Evolutionary conservation across 345 rosid species (phyloP).

Genomic region (Rhodamnia rubescens): DNA sequence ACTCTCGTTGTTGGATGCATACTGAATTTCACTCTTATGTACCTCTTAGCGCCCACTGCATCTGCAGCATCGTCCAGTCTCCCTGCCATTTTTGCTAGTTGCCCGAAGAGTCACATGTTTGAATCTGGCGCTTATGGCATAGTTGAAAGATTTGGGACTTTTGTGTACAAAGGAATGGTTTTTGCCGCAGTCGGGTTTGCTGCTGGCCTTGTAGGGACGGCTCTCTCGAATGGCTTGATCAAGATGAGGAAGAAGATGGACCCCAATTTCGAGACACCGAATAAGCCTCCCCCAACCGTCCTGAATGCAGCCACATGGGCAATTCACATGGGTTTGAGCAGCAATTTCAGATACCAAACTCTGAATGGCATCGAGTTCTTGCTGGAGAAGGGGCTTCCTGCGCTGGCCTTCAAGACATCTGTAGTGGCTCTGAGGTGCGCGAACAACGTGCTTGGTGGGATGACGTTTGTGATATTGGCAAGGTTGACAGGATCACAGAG

Average conservation of each 20-base stretch:
- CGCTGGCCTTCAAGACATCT: constrained; percentile 61
- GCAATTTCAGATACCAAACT: constrained; percentile 87
- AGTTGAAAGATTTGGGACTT: constrained; percentile 56
- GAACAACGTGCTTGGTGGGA: constrained; percentile 83
- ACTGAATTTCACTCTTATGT: constrained; percentile 86
- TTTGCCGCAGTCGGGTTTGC: constrained; percentile 88
- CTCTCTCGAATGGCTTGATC: constrained; percentile 71
- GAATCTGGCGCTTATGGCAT: constrained; percentile 56
- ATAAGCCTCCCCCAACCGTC: constrained; percentile 81
- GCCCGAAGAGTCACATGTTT: constrained; percentile 90
- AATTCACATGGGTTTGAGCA: constrained; percentile 79
- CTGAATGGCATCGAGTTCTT: constrained; percentile 75
- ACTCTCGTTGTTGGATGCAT: constrained; percentile 84
- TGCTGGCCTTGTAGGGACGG: constrained; percentile 89
- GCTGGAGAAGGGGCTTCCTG: constrained; percentile 49
- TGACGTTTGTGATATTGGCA: constrained; percentile 85
- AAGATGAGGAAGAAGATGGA: constrained; percentile 93
- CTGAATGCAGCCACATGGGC: constrained; percentile 91
- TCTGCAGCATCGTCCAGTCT: constrained; percentile 27
- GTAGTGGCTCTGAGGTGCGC: constrained; percentile 71
- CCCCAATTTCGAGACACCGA: constrained; percentile 75
- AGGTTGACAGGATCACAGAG: constrained; percentile 94
- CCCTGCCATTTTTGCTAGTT: constrained; percentile 65
- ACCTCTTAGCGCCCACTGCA: constrained; percentile 72
- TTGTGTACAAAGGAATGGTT: constrained; percentile 68